These are phyloP conservation scores for Aspergillus sp. DNA, from an alignment of 2,329 filamentous ascomycete genomes.

Conservation along the genomic window DNA sequence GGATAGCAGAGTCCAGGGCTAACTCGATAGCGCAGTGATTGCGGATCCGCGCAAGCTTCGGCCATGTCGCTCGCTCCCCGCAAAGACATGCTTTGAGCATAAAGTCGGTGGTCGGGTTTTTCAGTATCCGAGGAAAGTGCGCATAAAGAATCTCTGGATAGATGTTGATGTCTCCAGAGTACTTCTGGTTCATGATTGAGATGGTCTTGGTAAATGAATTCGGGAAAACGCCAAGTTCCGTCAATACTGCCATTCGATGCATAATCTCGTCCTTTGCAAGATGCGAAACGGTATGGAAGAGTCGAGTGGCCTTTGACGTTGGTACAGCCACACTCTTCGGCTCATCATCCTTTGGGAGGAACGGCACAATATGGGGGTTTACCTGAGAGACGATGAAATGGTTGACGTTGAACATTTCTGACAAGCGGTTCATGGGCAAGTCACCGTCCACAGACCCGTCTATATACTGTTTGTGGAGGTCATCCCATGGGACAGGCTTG, in stretches of 20 bases:
- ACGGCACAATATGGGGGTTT: conserved; percentile 89
- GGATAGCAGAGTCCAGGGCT: conserved; percentile 57
- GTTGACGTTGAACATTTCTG: conserved; percentile 97
- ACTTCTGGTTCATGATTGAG: conserved; percentile 84
- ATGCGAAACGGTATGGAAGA: conserved; percentile 67
- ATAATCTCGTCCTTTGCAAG: conserved; percentile 77
- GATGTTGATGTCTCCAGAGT: conserved; percentile 94
- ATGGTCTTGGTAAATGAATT: conserved; percentile 74
- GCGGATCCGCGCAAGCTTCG: conserved; percentile 77
- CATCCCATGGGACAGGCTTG: conserved; percentile 78
- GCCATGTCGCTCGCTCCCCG: conserved; percentile 89
- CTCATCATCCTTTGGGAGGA: conserved; percentile 72
- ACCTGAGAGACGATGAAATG: conserved; percentile 98
- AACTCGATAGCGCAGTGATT: conserved; percentile 89
- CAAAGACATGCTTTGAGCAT: conserved; percentile 75
- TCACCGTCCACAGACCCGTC: conserved; percentile 96
- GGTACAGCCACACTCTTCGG: conserved; percentile 30
- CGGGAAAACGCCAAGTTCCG: conserved; percentile 77
- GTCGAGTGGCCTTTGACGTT: conserved; percentile 42
- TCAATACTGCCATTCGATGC: conserved; percentile 75
- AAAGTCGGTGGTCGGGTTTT: conserved; percentile 82
- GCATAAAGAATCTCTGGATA: conserved; percentile 73
- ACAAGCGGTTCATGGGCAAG: conserved; percentile 81
- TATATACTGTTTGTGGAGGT: conserved; percentile 81
- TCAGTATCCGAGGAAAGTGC: conserved; percentile 74